Base-by-base conservation (phyloP, 352 stramenopile species). In the Phytophthora rubi region DNA sequence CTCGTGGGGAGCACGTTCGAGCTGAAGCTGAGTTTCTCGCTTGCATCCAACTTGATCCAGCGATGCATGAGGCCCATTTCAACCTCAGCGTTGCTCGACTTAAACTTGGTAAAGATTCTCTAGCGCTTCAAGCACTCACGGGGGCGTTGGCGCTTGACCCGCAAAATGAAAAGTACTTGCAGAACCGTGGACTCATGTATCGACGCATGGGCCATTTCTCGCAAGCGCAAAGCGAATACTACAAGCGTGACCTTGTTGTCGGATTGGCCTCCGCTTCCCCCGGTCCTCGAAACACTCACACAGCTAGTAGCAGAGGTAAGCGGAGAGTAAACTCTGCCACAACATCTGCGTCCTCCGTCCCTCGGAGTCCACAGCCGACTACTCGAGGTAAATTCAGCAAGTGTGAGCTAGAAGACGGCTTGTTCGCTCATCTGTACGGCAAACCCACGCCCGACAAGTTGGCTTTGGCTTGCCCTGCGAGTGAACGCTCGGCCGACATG, bases 371-470 rank as follows among this genome's bases (percentile, higher is more conserved):
- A n/a, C 62, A 66, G 15, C 23, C n/a, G n/a, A 53, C 39, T n/a
- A 57, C 21, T 23, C 52, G 44, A 64, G 33, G 45, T 28, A 61
- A 60, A 28, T 32, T 74, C 21, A 76, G 56, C 45, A 76, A 73
- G n/a, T 69, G 70, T 10, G 76, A 83, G 48, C 67, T 90, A 55
- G 70, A 92, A 49, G 78, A 91, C 54, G 86, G 84, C 3, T 44
- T 93, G 7, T 92, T 88, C 35, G 77, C 81, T 5, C 82, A 91
- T 52, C 66, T 93, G 23, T 93, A 92, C 55, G 81, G 85, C 13
- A 87, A 90, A 28, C 85, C 85, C 10, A 82, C 82, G 4, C 65
- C 80, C 15, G 83, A 92, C 56, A 90, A 86, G 54, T 62, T 92
- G 4, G 86, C 86, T 28, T 77, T 92, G 23, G 76, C 88, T 53